phyloP scores from a whole-genome alignment of 1,284 basidiomycete genomes.

The Somion occarium region DNA sequence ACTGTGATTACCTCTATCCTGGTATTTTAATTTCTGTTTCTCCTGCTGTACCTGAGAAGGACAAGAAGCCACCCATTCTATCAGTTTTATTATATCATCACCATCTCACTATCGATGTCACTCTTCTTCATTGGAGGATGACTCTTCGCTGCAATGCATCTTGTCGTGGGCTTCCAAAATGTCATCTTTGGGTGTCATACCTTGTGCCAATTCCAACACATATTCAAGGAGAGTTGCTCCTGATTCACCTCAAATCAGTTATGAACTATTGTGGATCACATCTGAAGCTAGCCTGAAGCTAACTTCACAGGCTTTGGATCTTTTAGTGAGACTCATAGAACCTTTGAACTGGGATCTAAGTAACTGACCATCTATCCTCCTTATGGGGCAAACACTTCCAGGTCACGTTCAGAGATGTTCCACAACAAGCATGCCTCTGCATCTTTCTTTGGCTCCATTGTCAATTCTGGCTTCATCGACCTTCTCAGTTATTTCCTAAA shows the following conservation, averaged over 20 bases:
- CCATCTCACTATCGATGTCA: slow-evolving; percentile 47
- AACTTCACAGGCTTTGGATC: slow-evolving; percentile 67
- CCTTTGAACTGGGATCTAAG: slow-evolving; percentile 61
- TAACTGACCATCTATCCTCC: slow-evolving; percentile 65
- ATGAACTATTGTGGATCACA: slow-evolving; percentile 31
- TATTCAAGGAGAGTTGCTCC: slow-evolving; percentile 24
- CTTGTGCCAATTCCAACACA: slow-evolving; percentile 40
- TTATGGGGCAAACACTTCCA: slow-evolving; percentile 26
- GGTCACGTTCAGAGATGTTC: slow-evolving; percentile 22
- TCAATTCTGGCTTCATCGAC: slow-evolving; percentile 59
- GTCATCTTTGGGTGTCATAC: slow-evolving; percentile 25
- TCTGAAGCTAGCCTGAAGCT: slow-evolving; percentile 61
- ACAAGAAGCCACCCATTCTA: slow-evolving; percentile 42
- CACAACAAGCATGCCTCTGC: slow-evolving; percentile 61
- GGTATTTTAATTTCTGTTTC: slow-evolving; percentile 37
- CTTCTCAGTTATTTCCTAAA: slow-evolving; percentile 72
- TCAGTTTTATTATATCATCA: slow-evolving; percentile 73
- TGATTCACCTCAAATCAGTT: not conserved
- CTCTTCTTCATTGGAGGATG: slow-evolving; percentile 34
- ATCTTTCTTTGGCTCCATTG: slow-evolving; percentile 71
- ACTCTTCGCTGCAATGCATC: slow-evolving; percentile 56
- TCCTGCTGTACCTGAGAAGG: slow-evolving; percentile 16
- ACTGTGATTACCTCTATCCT: slow-evolving; percentile 23
- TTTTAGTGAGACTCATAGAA: slow-evolving; percentile 67
- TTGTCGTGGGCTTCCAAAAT: slow-evolving; percentile 39